A percentile compares a stretch with the other conserved stretches of the same genome.
Conservation (phyloP, 805 yeast species). For the Zygosaccharomyces bisporus region DNA sequence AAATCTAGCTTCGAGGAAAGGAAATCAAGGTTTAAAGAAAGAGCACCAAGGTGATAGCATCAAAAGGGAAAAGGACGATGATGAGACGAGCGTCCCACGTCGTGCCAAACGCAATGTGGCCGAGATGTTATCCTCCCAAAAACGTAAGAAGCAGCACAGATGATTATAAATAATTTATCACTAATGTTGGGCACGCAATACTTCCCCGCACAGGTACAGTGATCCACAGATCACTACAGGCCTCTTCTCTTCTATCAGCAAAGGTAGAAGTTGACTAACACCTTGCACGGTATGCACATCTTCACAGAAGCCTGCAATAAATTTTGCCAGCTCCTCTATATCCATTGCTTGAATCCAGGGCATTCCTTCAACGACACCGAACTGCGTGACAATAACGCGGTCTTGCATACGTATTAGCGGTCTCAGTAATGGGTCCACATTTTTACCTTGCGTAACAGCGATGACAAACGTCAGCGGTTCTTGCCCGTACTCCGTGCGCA, state of each 20-base stretch:
- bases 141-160: constrained; percentile 7
- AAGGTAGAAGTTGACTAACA: constrained; percentile 29
- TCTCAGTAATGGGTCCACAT: constrained; percentile 47
- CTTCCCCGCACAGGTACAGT: constrained; percentile 60
- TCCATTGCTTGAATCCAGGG: constrained; percentile 75
- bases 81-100: background rate
- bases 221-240: constrained; percentile 64
- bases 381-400: constrained; percentile 56
- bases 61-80: constrained; percentile 9
- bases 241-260: constrained; percentile 18
- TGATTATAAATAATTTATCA: background rate
- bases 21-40: constrained; percentile 4
- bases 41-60: constrained; percentile 6
- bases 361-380: constrained; percentile 79
- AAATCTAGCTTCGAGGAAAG: constrained; percentile 3
- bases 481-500: constrained; percentile 34
- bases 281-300: constrained; percentile 28
- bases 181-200: constrained; percentile 37
- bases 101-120: constrained; percentile 5
- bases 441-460: constrained; percentile 75
- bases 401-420: constrained; percentile 52
- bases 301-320: constrained; percentile 29
- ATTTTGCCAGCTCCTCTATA: constrained; percentile 25
- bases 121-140: constrained; percentile 9
- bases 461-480: constrained; percentile 50